These are phyloP conservation scores for Bruguiera parviflora DNA, from an alignment of 345 rosid species.

Conservation along the genomic window DNA sequence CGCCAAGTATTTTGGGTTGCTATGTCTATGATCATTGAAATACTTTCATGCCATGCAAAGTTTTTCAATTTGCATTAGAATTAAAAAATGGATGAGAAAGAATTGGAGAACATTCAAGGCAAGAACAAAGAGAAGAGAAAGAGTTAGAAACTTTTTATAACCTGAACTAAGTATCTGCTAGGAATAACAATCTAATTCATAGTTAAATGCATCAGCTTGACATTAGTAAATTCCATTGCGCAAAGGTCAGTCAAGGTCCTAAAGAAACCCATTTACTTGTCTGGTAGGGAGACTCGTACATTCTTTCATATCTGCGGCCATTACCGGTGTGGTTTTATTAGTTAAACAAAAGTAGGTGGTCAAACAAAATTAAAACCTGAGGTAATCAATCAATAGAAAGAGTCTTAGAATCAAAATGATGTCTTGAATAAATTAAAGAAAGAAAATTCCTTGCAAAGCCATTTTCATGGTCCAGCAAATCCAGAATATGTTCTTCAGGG, in stretches of 20 bases:
- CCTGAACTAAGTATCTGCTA: not conserved
- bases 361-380: no score
- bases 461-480: no score
- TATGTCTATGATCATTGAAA: not conserved
- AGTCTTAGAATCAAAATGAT: no score
- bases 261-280: not conserved
- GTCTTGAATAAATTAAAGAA: no score
- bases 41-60: not conserved
- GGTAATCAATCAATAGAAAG: no score
- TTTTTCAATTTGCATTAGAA: not conserved
- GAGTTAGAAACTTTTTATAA: not conserved
- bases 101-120: not conserved
- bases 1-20: not conserved
- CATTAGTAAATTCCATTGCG: not conserved
- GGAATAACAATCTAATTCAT: not conserved
- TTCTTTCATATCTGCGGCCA: no score
- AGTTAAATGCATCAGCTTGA: not conserved
- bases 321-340: not conserved
- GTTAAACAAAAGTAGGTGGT: not conserved
- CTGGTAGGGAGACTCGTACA: not conserved
- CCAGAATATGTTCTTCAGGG: no score
- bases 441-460: no score
- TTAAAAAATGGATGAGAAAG: not conserved
- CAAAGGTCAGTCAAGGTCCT: not conserved
- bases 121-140: not conserved